Base-by-base conservation (phyloP, 495 filamentous ascomycete species). In the Trichoderma parareesei region DNA sequence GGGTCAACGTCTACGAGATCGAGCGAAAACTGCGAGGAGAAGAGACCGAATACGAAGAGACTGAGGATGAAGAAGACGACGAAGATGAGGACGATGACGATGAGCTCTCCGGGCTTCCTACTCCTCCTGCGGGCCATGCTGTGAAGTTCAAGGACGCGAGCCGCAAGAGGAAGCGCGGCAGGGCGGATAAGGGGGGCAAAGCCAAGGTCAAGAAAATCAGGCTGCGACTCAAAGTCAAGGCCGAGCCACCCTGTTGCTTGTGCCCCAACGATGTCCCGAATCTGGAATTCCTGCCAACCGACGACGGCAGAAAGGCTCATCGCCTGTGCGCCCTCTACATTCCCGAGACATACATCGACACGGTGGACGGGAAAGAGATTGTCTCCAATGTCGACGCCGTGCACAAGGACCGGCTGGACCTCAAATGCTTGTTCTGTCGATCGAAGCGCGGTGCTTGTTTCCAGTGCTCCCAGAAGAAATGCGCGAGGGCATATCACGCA, bases 401-500 rank as follows among this genome's bases (percentile, higher is more conserved):
- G 71, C 85, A 90, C 68, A 96, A 94, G 75, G 92, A 87, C 65
- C 88, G 94, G 11, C 75, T 94, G 69, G 92, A 94, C 9, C 85
- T 98, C 65, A 96, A 93, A 73, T 99, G 94, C 75, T 85, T 93
- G 61, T 96, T 91, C 75, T 99, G 94, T 72, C 90, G 92, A 43
- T 93, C 91, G 60, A 94, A 92, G 72, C 91, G 88, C 66, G 94
- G 94, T 38, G 90, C 92, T 16, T 96, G 93, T 76, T 96, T 99
- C 79, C 94, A 99, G 74, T 99, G 94, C 78, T 94, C 91, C 7
- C 87, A 88, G 65, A 94, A 92, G 80, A 98, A 97, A 74, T 99
- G 94, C 73, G 89, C 89, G 35, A 82, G 93, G 66, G 87, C 95
- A 3, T 99, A 96, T 73, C 94, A 99, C 74, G 91, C 93, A 2